Base-by-base conservation (phyloP, 177 flowering plant genomes). In the Vitis hybrid region DNA sequence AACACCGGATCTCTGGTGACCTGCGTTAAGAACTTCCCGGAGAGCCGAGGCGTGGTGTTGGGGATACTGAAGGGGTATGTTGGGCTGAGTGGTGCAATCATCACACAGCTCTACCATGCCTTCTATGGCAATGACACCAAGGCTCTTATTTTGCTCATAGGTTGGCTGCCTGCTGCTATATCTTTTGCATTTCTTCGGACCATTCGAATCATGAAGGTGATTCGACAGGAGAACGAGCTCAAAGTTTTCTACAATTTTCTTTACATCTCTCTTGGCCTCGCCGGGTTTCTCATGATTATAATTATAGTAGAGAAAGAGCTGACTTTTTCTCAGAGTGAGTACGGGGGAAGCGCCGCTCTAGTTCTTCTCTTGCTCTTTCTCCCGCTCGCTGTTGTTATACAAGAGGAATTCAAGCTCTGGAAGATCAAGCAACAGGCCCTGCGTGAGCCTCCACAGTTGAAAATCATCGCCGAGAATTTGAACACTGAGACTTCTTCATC, bases 1-100 rank as follows among this genome's bases (percentile, higher is more conserved):
- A 87, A 85, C 80, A 87, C 90, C 2, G 88, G 88, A 1, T 74
- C 88, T 1, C 81, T 87, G 0, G 87, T 87, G 62, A 85, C 90
- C 8, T 81, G 83, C 62, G 89, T 86, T 14, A 83, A 82, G 73
- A 86, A 82, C 63, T 84, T 84, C 76, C 89, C 89, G 3, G 86
- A 84, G 70, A 80, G 83, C 68, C 77, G 89, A 0, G 89, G 89
- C 9, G 83, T 65, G 18, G 85, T 86, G 57, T 40, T 86, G 2
- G 89, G 87, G 58, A 68, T 86, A 10, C 67, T 85, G 57, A 85
- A 85, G 67, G 86, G 86, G 0, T 85, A 76, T 57, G 83, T 85
- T 0, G 88, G 88, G 0, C 77, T 84, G 1, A 86, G 89, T 65
- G 89, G 89, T 0, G 89, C 87, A 0, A 86, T 86, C 3, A 78